Evolutionary conservation across 176 grass and related monocot genomes (phyloP).

Genomic region (Oryza officinalis): DNA sequence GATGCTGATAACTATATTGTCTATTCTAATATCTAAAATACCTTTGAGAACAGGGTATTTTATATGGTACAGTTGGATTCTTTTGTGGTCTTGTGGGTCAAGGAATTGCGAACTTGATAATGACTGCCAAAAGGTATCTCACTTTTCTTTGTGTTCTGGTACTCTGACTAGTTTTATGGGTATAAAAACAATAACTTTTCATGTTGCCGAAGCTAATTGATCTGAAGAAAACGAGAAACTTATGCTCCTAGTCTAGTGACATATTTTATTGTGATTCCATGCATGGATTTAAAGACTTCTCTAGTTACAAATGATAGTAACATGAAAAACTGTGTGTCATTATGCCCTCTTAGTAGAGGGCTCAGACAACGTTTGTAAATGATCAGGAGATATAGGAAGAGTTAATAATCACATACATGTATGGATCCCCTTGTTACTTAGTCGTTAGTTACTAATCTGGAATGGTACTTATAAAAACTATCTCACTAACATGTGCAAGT

Average conservation of each 20-base stretch:
- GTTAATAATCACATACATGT: neutral
- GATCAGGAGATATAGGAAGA: neutral
- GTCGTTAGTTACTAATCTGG: neutral
- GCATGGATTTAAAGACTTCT: neutral
- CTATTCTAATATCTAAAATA: conserved; percentile 17
- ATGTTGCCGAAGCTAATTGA: neutral
- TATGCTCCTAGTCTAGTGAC: conserved; percentile 1
- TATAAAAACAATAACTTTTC: neutral
- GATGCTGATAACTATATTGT: neutral
- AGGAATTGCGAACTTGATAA: conserved; percentile 99
- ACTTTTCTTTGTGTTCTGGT: conserved; percentile 2
- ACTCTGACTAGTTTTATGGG: neutral
- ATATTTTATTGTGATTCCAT: neutral
- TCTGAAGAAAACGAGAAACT: neutral
- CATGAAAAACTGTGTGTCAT: neutral
- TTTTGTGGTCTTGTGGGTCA: conserved; percentile 83
- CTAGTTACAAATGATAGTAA: neutral
- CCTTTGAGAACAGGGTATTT: conserved; percentile 59
- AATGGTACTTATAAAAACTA: neutral
- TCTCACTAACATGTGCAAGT: neutral
- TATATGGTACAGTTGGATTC: conserved; percentile 90
- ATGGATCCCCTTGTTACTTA: conserved; percentile 1
- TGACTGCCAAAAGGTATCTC: conserved; percentile 80
- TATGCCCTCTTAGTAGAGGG: neutral
- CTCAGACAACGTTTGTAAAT: neutral